These are phyloP conservation scores for Paspalum notatum DNA, from an alignment of 176 grass and related monocot genomes.

Conservation along the genomic window DNA sequence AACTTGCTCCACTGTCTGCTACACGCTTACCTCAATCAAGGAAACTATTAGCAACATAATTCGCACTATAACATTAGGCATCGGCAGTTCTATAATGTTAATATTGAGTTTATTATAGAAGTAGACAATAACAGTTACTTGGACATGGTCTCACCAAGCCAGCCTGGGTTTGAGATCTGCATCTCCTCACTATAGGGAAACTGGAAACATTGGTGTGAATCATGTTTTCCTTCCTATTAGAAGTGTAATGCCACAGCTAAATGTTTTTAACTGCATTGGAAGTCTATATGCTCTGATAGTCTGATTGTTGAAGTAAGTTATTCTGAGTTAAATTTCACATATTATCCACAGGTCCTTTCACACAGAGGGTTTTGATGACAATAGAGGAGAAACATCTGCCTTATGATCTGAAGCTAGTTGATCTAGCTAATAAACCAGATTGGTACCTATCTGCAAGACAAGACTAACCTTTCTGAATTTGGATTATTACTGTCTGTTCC, in stretches of 20 bases:
- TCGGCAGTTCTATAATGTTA: neutral
- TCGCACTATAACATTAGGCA: neutral
- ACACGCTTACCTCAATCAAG: neutral
- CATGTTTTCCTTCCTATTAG: neutral
- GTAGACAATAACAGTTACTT: neutral
- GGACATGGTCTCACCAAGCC: neutral
- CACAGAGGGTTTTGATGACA: slow-evolving; percentile 81
- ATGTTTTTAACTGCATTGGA: slow-evolving; percentile 13
- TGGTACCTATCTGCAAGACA: slow-evolving; percentile 55
- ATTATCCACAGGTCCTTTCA: slow-evolving; percentile 73
- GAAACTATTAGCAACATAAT: neutral
- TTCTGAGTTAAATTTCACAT: slow-evolving; percentile 34
- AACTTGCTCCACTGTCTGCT: neutral
- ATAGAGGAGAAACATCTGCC: slow-evolving; percentile 85
- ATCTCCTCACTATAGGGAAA: neutral
- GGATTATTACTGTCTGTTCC: slow-evolving; percentile 4
- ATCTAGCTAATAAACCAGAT: slow-evolving; percentile 86
- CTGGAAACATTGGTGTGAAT: neutral
- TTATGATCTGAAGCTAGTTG: slow-evolving; percentile 72
- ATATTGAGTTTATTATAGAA: neutral
- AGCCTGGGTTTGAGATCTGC: neutral
- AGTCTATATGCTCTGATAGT: neutral
- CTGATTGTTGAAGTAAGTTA: neutral
- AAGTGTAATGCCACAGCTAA: neutral
- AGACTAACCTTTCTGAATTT: slow-evolving; percentile 24